Percentiles rank a stretch among this genome's conserved stretches.
Conservation (phyloP, 108 stramenopile genomes). For the Skeletonema menzelii region DNA sequence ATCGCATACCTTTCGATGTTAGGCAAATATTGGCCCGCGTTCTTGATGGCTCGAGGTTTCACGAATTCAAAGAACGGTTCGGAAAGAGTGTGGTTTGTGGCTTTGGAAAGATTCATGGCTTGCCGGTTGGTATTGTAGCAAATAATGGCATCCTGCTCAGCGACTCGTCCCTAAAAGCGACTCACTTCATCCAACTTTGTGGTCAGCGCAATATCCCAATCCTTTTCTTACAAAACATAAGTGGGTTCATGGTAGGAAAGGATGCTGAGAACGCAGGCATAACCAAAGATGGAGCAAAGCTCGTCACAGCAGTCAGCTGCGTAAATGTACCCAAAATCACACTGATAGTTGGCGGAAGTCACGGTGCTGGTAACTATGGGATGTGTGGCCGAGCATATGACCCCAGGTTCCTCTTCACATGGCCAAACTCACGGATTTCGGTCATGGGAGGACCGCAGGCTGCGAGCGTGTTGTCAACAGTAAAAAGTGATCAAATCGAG, state of each 20-base stretch:
- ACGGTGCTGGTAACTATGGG: constrained; percentile 93
- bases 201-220: constrained; percentile 95
- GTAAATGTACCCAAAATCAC: constrained; percentile 98
- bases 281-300: constrained; percentile 95
- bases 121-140: constrained; percentile 94
- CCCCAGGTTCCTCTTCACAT: constrained; percentile 96
- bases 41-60: constrained; percentile 95
- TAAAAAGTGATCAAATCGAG: constrained; percentile 84
- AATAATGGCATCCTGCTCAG: constrained; percentile 98
- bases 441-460: constrained; percentile 99
- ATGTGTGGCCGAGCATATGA: constrained; percentile 97
- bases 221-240: constrained; percentile 97
- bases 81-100: constrained; percentile 96
- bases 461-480: constrained; percentile 93
- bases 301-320: constrained; percentile 95
- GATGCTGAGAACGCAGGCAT: constrained; percentile 96
- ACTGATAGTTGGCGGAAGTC: constrained; percentile 91
- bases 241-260: constrained; percentile 98
- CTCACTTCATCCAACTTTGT: constrained; percentile 98
- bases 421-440: constrained; percentile 95
- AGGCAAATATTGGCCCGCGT: constrained; percentile 92
- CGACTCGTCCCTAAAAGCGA: constrained; percentile 91
- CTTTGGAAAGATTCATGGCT: constrained; percentile 93
- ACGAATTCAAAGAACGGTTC: constrained; percentile 96
- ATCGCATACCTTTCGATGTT: constrained; percentile 96